phyloP scores from a whole-genome alignment of 1,284 basidiomycete species.

The Tremellales sp. region DNA sequence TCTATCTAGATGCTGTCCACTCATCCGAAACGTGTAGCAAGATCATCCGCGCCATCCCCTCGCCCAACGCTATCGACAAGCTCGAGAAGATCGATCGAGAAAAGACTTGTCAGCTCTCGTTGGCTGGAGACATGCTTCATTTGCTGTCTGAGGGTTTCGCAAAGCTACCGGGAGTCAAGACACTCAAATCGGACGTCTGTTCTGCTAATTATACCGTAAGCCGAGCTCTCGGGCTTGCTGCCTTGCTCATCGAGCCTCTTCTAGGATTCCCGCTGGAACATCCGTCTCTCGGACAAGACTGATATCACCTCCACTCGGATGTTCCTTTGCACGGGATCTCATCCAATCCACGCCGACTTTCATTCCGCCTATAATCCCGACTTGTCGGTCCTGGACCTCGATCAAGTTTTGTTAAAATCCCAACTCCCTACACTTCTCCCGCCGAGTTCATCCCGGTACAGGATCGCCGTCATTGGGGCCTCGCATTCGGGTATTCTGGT shows the following conservation, averaged over 20 bases:
- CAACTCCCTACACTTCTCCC: slow-evolving; percentile 14
- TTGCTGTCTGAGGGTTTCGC: slow-evolving; percentile 11
- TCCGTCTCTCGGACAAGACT: background rate
- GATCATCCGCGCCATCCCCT: slow-evolving; percentile 13
- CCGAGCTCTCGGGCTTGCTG: background rate
- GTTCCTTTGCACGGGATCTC: slow-evolving; percentile 23
- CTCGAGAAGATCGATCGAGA: slow-evolving; percentile 18
- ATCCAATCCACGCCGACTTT: slow-evolving; percentile 10
- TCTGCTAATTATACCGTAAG: no score
- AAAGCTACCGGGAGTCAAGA: slow-evolving; percentile 7
- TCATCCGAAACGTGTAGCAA: slow-evolving; percentile 16
- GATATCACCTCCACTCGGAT: slow-evolving; percentile 6
- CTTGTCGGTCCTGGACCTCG: slow-evolving; percentile 25
- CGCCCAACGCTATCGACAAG: slow-evolving; percentile 17
- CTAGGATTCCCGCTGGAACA: slow-evolving; percentile 9
- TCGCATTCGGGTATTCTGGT: slow-evolving; percentile 28
- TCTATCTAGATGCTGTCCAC: slow-evolving; percentile 24
- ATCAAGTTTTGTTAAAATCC: slow-evolving; percentile 17
- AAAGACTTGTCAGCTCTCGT: slow-evolving; percentile 16
- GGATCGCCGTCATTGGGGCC: slow-evolving; percentile 24
- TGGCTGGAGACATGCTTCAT: slow-evolving; percentile 22
- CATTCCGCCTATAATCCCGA: slow-evolving; percentile 23
- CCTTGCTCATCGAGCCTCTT: background rate
- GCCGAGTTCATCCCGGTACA: background rate
- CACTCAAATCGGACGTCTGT: slow-evolving; percentile 7